These are phyloP conservation scores for Pugionium cornutum DNA, from an alignment of 345 rosid species.

Conservation along the genomic window DNA sequence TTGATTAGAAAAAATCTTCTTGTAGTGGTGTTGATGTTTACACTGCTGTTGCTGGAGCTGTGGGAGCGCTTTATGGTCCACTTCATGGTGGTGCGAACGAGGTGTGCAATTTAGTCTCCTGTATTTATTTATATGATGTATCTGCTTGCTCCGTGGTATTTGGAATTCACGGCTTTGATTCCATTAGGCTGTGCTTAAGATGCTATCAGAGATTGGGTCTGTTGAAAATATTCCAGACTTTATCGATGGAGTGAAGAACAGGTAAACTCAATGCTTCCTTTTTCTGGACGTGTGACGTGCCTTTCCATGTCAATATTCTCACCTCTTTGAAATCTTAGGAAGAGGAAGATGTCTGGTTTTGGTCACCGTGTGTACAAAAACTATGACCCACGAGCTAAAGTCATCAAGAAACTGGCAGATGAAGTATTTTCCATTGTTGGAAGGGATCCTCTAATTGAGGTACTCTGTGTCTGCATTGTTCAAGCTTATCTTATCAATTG, in stretches of 20 bases:
- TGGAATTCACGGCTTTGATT: slow-evolving; percentile 25
- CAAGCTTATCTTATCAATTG: neutral
- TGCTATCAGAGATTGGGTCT: slow-evolving; percentile 83
- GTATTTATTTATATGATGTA: slow-evolving; percentile 1
- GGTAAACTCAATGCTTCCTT: slow-evolving; percentile 45
- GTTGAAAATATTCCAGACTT: slow-evolving; percentile 94
- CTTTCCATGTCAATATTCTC: neutral
- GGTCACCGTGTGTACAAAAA: slow-evolving; percentile 98
- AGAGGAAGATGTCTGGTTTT: slow-evolving; percentile 99
- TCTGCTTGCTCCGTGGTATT: slow-evolving; percentile 3
- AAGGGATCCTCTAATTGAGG: slow-evolving; percentile 97
- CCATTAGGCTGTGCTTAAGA: slow-evolving; percentile 94
- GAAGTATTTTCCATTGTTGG: slow-evolving; percentile 97
- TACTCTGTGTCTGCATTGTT: slow-evolving; percentile 30
- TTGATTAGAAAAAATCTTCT: slow-evolving; percentile 10
- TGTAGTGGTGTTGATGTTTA: slow-evolving; percentile 92
- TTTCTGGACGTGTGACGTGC: neutral
- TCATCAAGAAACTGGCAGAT: slow-evolving; percentile 85
- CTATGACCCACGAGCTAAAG: slow-evolving; percentile 97
- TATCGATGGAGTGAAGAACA: slow-evolving; percentile 91
- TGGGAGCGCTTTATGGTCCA: slow-evolving; percentile 95
- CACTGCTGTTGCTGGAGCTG: slow-evolving; percentile 93
- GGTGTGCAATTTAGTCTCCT: slow-evolving; percentile 40
- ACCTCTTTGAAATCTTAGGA: slow-evolving; percentile 46
- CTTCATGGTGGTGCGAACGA: slow-evolving; percentile 99